Evolutionary conservation across 2,329 filamentous ascomycete species (phyloP).

Genomic region (Arthroderma sp.): DNA sequence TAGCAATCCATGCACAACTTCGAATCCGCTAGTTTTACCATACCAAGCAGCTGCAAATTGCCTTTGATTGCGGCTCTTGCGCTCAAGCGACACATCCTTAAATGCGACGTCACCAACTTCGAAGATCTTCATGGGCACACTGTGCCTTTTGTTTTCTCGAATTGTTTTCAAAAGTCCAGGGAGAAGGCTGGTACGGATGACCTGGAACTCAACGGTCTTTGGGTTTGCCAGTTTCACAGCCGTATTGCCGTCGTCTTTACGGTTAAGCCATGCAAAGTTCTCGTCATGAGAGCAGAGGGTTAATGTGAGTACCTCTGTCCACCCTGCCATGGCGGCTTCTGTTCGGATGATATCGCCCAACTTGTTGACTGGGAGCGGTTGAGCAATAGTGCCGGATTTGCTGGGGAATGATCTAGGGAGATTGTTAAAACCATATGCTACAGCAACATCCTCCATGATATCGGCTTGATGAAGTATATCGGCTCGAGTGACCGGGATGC

Average conservation of each 20-base stretch:
- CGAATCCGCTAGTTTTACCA: constrained; percentile 87
- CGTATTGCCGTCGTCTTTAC: constrained; percentile 70
- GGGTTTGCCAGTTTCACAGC: constrained; percentile 81
- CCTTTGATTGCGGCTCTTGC: constrained; percentile 80
- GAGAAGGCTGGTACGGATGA: constrained; percentile 74
- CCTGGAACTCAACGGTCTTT: constrained; percentile 85
- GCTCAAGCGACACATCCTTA: constrained; percentile 70
- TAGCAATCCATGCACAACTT: constrained; percentile 84
- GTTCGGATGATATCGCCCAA: constrained; percentile 78
- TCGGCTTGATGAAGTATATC: constrained; percentile 95
- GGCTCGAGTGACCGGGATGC: constrained; percentile 76
- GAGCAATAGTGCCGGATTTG: constrained; percentile 73
- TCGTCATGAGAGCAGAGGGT: constrained; percentile 97
- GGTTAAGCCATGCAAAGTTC: constrained; percentile 92
- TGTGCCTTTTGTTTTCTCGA: constrained; percentile 80
- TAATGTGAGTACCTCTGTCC: constrained; percentile 90
- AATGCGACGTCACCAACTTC: constrained; percentile 84
- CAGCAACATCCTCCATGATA: constrained; percentile 96
- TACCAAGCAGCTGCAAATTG: constrained; percentile 96
- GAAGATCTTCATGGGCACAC: constrained; percentile 81
- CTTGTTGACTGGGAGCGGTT: constrained; percentile 85
- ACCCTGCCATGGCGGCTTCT: constrained; percentile 86
- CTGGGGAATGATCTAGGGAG: constrained; percentile 77
- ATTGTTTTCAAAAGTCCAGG: constrained; percentile 88
- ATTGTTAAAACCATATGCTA: constrained; percentile 95